A percentile compares a stretch with the other conserved stretches of the same genome.
Conservation (phyloP, 2,329 filamentous ascomycete genomes). For the Xylaria polymorpha region DNA sequence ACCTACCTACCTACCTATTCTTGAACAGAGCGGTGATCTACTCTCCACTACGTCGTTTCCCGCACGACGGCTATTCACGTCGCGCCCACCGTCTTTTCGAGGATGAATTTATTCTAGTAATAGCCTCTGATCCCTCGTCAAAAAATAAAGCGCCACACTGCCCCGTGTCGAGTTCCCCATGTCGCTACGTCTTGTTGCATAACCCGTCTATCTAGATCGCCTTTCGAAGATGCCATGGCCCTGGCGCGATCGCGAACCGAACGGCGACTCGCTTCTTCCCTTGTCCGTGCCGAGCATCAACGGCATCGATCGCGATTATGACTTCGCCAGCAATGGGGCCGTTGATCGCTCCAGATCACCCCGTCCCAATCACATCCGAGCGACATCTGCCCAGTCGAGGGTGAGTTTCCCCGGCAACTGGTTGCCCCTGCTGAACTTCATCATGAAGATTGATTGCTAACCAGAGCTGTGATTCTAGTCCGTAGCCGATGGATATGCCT, state of each 20-base stretch:
- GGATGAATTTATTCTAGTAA: conserved; percentile 29
- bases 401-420: conserved; percentile 53
- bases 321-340: conserved; percentile 43
- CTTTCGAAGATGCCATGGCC: conserved; percentile 53
- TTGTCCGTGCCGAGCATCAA: conserved; percentile 51
- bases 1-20: conserved; percentile 4
- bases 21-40: conserved; percentile 16
- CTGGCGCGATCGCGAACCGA: conserved; percentile 51
- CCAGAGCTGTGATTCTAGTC: conserved; percentile 51
- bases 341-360: conserved; percentile 52
- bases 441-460: conserved; percentile 15
- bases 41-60: conserved; percentile 19
- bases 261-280: conserved; percentile 53
- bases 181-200: conserved; percentile 39
- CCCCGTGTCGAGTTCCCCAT: conserved; percentile 39
- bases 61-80: conserved; percentile 16
- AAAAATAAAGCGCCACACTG: conserved; percentile 15
- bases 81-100: conserved; percentile 9
- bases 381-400: conserved; percentile 67
- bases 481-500: conserved; percentile 70
- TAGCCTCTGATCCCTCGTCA: conserved; percentile 1
- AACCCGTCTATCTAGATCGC: conserved; percentile 40
- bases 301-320: conserved; percentile 47
- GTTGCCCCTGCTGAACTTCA: not conserved
- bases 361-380: conserved; percentile 56